Conservation (phyloP, 192 early-diverging fungal genomes). For the Kappamyces sp. region DNA sequence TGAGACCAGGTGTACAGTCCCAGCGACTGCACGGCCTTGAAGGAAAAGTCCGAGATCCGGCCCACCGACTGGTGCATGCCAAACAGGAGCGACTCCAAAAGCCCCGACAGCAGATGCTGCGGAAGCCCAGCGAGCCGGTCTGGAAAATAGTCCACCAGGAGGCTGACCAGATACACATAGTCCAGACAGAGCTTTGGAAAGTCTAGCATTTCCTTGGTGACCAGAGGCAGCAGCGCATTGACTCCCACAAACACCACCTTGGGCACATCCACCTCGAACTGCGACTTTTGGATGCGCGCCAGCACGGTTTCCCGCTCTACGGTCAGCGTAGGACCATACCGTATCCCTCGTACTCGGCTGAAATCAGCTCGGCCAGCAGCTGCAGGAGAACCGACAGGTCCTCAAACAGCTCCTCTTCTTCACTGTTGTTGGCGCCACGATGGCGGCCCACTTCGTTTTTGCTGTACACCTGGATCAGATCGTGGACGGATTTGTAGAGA, state of each 20-base stretch:
- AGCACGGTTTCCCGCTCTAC: slow-evolving; percentile 26
- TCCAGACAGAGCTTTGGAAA: slow-evolving; percentile 57
- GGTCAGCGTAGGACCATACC: slow-evolving; percentile 25
- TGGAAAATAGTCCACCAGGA: slow-evolving; percentile 61
- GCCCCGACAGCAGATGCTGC: slow-evolving; percentile 38
- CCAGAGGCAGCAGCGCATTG: slow-evolving; percentile 63
- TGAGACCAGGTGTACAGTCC: slow-evolving; percentile 54
- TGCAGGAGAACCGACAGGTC: slow-evolving; percentile 58
- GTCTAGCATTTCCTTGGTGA: slow-evolving; percentile 66
- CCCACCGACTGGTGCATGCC: slow-evolving; percentile 55
- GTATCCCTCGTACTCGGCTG: slow-evolving; percentile 51
- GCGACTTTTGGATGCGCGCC: slow-evolving; percentile 16
- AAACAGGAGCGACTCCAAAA: slow-evolving; percentile 58
- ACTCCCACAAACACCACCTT: slow-evolving; percentile 68
- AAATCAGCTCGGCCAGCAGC: slow-evolving; percentile 53
- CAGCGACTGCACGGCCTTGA: slow-evolving; percentile 59
- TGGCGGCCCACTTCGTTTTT: slow-evolving; percentile 47
- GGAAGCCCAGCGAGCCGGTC: slow-evolving; percentile 50
- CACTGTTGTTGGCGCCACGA: slow-evolving; percentile 36
- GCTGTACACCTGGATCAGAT: slow-evolving; percentile 53
- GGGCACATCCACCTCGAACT: slow-evolving; percentile 39
- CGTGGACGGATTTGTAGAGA: slow-evolving; percentile 39
- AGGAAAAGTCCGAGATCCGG: slow-evolving; percentile 51
- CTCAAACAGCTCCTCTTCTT: slow-evolving; percentile 61
- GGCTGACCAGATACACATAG: slow-evolving; percentile 60